These are phyloP conservation scores for Blumeria hordei DNA, from an alignment of 2,329 filamentous ascomycete genomes.

Conservation along the genomic window DNA sequence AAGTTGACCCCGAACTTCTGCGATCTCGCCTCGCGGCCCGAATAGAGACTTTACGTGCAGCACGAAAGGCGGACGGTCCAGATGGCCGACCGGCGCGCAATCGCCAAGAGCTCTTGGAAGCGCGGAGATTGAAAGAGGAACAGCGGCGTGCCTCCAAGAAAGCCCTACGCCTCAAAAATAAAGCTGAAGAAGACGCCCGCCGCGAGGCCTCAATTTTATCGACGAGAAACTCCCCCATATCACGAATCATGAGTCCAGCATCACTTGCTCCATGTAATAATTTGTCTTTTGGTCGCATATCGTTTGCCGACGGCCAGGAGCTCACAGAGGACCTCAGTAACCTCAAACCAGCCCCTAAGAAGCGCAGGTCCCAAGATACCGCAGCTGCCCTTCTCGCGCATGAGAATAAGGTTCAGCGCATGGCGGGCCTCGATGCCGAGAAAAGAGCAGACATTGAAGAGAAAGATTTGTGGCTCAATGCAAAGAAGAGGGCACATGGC, in stretches of 20 bases:
- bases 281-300: slow-evolving; percentile 79
- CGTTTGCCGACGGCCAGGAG: slow-evolving; percentile 65
- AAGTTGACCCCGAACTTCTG: slow-evolving; percentile 48
- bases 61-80: slow-evolving; percentile 65
- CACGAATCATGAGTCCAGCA: slow-evolving; percentile 28
- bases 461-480: slow-evolving; percentile 85
- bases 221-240: slow-evolving; percentile 32
- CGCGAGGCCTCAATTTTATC: slow-evolving; percentile 35
- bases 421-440: slow-evolving; percentile 49
- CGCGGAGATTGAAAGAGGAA: slow-evolving; percentile 65
- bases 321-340: slow-evolving; percentile 44
- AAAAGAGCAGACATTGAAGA: slow-evolving; percentile 74
- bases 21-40: slow-evolving; percentile 57
- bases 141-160: slow-evolving; percentile 76
- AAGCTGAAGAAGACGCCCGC: slow-evolving; percentile 50
- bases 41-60: slow-evolving; percentile 64
- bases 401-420: slow-evolving; percentile 63
- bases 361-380: slow-evolving; percentile 63
- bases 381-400: slow-evolving; percentile 68
- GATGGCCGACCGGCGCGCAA: slow-evolving; percentile 66
- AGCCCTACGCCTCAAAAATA: slow-evolving; percentile 51
- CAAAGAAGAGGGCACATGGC: slow-evolving; percentile 68
- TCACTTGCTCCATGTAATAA: slow-evolving; percentile 33
- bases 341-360: slow-evolving; percentile 42
- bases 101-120: slow-evolving; percentile 77